These are phyloP conservation scores for Pythium utonaiense DNA, from an alignment of 352 stramenopile species.

Conservation along the genomic window DNA sequence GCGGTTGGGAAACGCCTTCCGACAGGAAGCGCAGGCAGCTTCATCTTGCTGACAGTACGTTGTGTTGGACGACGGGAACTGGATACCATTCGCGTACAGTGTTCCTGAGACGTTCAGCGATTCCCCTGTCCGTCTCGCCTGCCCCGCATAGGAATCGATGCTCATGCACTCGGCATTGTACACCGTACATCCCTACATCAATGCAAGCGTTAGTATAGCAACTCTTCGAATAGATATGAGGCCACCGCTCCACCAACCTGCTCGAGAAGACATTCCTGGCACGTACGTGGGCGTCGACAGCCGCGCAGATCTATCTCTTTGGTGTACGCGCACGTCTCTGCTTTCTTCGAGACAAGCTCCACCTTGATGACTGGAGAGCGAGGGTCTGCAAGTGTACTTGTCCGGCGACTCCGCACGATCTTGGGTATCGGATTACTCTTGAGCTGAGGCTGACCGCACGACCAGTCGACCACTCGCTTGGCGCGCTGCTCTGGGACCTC, in stretches of 20 bases:
- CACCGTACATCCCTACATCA: too few relatives aligned
- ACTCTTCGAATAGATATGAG: too few relatives aligned
- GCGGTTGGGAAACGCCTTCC: not conserved
- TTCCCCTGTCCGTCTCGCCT: too few relatives aligned
- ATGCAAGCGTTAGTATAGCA: too few relatives aligned
- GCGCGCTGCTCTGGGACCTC: conserved; percentile 26
- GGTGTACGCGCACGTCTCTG: conserved; percentile 5
- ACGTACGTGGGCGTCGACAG: conserved; percentile 8
- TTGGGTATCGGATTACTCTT: not conserved
- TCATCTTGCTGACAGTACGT: conserved; percentile 8
- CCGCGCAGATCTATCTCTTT: conserved; percentile 1
- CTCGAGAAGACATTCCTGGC: not conserved
- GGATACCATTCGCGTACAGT: too few relatives aligned
- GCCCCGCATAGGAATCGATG: too few relatives aligned
- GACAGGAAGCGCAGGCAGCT: not conserved
- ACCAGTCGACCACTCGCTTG: not conserved
- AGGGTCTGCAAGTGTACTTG: not conserved
- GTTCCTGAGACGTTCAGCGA: too few relatives aligned
- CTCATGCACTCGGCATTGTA: too few relatives aligned
- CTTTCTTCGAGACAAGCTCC: not conserved
- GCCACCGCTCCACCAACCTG: not conserved
- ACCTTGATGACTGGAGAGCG: not conserved
- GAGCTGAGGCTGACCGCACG: not conserved
- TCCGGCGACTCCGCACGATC: not conserved
- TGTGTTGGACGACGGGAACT: conserved; percentile 16